A percentile compares a stretch with the other conserved stretches of the same genome.
These are phyloP conservation scores for Suhomyces taliae DNA, from an alignment of 1,139 yeast species.

Conservation along the genomic window DNA sequence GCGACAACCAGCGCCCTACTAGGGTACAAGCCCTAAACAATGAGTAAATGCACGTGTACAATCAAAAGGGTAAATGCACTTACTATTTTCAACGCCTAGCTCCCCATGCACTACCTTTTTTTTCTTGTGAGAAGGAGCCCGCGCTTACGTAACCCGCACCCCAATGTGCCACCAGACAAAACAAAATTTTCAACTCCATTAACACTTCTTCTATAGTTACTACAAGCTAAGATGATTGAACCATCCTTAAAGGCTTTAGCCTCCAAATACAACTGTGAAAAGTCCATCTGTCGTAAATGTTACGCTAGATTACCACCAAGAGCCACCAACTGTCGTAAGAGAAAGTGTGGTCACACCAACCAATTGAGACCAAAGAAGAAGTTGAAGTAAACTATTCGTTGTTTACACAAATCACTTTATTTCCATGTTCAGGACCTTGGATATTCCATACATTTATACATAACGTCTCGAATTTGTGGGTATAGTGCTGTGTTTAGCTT, in stretches of 20 bases:
- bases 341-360: slow-evolving; percentile 99
- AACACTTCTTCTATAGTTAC: slow-evolving; percentile 6
- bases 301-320: slow-evolving; percentile 99
- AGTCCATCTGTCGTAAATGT: slow-evolving; percentile 98
- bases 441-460: slow-evolving; percentile 7
- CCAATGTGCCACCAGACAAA: slow-evolving; percentile 3
- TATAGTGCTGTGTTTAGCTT: slow-evolving; percentile 12
- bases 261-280: slow-evolving; percentile 99
- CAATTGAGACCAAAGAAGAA: slow-evolving; percentile 99
- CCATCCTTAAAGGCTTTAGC: slow-evolving; percentile 99
- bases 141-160: slow-evolving; percentile 5
- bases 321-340: slow-evolving; percentile 99
- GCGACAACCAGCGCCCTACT: neutral
- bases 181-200: slow-evolving; percentile 7
- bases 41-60: neutral
- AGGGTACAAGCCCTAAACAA: slow-evolving; percentile 3
- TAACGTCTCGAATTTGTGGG: slow-evolving; percentile 2
- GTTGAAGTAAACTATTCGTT: slow-evolving; percentile 75
- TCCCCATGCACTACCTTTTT: neutral
- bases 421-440: neutral
- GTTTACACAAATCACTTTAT: neutral
- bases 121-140: neutral
- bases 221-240: slow-evolving; percentile 68
- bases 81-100: neutral
- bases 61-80: too few relatives aligned